These are phyloP conservation scores for Trichoderma harzianum DNA, from an alignment of 2,329 filamentous ascomycete genomes.

Conservation along the genomic window DNA sequence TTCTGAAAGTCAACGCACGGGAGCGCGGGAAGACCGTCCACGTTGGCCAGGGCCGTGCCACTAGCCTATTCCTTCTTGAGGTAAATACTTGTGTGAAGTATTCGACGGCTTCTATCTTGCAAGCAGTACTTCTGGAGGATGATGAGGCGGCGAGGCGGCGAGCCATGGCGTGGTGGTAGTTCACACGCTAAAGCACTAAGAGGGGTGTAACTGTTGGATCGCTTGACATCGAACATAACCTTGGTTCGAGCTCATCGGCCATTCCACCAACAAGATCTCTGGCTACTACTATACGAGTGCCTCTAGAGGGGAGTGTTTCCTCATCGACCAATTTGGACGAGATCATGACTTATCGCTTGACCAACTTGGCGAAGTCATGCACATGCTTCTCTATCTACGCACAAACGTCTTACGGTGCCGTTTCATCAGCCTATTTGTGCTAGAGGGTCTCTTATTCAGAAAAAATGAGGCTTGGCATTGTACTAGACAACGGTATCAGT, in stretches of 20 bases:
- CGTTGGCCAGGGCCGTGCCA: constrained; percentile 6
- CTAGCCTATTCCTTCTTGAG: neutral
- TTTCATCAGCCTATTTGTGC: neutral
- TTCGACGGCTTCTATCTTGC: neutral
- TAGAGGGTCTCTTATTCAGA: neutral
- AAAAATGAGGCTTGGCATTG: neutral
- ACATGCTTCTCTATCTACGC: neutral
- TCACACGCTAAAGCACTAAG: neutral
- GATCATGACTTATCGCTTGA: neutral
- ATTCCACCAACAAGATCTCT: neutral
- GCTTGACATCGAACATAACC: neutral
- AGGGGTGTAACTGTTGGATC: neutral
- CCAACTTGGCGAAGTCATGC: neutral
- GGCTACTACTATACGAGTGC: neutral
- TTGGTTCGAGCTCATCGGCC: neutral
- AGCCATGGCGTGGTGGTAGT: neutral
- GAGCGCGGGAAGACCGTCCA: constrained; percentile 20
- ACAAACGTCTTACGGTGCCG: neutral
- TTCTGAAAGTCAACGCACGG: constrained; percentile 14
- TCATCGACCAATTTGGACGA: neutral
- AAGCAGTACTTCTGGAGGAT: neutral
- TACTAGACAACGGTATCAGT: neutral
- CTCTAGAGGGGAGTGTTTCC: neutral
- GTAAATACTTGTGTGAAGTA: constrained; percentile 1
- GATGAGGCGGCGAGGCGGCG: neutral